Percentiles rank a stretch among this genome's conserved stretches.
phyloP scores from a whole-genome alignment of 805 yeast genomes.

The Priceomyces fermenticarens region DNA sequence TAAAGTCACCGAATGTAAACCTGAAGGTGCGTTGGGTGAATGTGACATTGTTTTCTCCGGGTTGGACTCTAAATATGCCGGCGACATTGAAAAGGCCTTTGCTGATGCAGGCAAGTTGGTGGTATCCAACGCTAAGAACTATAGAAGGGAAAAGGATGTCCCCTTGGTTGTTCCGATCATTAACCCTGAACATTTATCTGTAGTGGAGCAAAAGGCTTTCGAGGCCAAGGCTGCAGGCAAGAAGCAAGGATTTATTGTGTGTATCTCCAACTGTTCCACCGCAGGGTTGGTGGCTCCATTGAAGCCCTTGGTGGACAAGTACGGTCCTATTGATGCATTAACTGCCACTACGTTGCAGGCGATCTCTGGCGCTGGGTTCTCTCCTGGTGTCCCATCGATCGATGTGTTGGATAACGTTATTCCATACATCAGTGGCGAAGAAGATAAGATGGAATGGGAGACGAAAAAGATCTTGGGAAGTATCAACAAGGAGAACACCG shows the following conservation, averaged over 20 bases:
- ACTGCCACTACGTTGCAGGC: constrained; percentile 95
- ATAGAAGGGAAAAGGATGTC: constrained; percentile 81
- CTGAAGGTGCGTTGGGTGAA: constrained; percentile 67
- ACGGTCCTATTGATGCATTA: constrained; percentile 86
- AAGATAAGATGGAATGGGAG: constrained; percentile 98
- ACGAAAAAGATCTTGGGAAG: constrained; percentile 89
- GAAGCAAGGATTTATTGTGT: constrained; percentile 80
- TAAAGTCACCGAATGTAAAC: constrained; percentile 72
- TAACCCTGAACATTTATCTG: constrained; percentile 83
- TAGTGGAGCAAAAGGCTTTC: constrained; percentile 57
- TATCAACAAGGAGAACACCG: constrained; percentile 48
- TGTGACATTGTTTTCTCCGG: constrained; percentile 97
- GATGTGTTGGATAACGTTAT: constrained; percentile 92
- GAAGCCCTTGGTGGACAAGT: constrained; percentile 84
- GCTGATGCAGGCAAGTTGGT: constrained; percentile 78
- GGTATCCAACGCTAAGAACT: constrained; percentile 94
- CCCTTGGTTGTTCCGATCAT: constrained; percentile 95
- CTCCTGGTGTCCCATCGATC: constrained; percentile 96
- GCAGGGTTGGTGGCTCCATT: constrained; percentile 97
- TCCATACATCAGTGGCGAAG: constrained; percentile 95
- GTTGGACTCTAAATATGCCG: constrained; percentile 89
- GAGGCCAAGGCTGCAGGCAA: constrained; percentile 55
- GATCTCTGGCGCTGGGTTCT: constrained; percentile 96
- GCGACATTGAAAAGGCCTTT: constrained; percentile 84
- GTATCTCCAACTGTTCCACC: constrained; percentile 97